Conservation (phyloP, 2,329 filamentous ascomycete genomes). For the Teratosphaeria viscida region DNA sequence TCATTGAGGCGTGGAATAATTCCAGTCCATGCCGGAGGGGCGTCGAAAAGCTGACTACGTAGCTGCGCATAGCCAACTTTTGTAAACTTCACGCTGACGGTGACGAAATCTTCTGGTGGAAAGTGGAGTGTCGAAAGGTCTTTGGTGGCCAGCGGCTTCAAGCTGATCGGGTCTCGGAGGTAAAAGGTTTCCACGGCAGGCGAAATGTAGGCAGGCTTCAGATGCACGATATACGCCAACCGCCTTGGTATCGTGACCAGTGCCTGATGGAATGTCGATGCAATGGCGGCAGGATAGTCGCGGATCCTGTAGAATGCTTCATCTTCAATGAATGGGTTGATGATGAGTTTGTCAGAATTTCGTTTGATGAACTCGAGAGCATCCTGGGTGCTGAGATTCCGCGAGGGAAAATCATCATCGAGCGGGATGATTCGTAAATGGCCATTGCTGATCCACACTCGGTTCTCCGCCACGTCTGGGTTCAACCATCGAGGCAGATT, state of each 20-base stretch:
- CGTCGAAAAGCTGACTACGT: conserved; percentile 68
- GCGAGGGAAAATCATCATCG: conserved; percentile 17
- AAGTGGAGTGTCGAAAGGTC: conserved; percentile 51
- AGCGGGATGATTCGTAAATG: conserved; percentile 64
- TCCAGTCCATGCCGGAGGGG: conserved; percentile 47
- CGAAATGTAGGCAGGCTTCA: conserved; percentile 64
- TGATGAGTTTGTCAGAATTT: conserved; percentile 50
- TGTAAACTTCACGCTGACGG: conserved; percentile 70
- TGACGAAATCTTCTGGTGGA: conserved; percentile 67
- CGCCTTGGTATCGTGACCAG: conserved; percentile 67
- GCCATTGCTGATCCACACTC: conserved; percentile 79
- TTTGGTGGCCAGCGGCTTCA: conserved; percentile 56
- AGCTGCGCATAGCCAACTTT: conserved; percentile 85
- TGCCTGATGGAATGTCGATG: conserved; percentile 64
- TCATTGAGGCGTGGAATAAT: conserved; percentile 29
- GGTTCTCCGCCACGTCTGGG: conserved; percentile 76
- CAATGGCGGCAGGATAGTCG: conserved; percentile 71
- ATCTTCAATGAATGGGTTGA: conserved; percentile 65
- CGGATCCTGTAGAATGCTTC: conserved; percentile 84
- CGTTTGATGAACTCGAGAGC: conserved; percentile 52
- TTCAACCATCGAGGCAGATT: conserved; percentile 82
- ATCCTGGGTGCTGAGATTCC: conserved; percentile 50
- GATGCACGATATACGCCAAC: conserved; percentile 67
- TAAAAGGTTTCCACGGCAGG: conserved; percentile 88
- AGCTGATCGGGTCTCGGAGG: conserved; percentile 66